Conservation (phyloP, 257 asterid genomes). For the Rehmannia glutinosa region DNA sequence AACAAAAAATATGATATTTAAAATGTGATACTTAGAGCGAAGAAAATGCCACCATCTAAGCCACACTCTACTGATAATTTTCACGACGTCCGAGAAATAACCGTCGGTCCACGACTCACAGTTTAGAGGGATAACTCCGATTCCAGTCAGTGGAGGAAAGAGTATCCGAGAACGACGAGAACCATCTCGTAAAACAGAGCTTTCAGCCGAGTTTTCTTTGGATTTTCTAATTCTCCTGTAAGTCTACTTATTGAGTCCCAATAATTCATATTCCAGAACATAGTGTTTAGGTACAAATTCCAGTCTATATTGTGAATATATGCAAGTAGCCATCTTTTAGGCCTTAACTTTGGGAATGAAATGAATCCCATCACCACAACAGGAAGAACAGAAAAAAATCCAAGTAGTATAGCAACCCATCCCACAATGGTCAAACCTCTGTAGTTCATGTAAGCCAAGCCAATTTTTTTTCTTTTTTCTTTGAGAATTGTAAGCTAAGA, state of each 20-base stretch:
- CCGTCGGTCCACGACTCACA: slow-evolving; percentile 57
- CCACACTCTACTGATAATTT: slow-evolving; percentile 59
- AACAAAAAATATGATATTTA: too few relatives aligned
- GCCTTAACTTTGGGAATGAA: slow-evolving; percentile 48
- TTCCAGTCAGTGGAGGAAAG: slow-evolving; percentile 55
- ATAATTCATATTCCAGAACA: slow-evolving; percentile 72
- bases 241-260: slow-evolving; percentile 73
- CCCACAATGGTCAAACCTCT: slow-evolving; percentile 69
- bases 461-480: too few relatives aligned
- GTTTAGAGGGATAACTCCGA: slow-evolving; percentile 51
- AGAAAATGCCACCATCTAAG: slow-evolving; percentile 50
- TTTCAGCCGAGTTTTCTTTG: slow-evolving; percentile 52
- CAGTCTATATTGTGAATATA: slow-evolving; percentile 50
- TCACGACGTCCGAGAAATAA: slow-evolving; percentile 53
- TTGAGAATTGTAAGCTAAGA: too few relatives aligned
- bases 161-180: slow-evolving; percentile 51
- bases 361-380: slow-evolving; percentile 62
- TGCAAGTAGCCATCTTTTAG: slow-evolving; percentile 54
- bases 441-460: slow-evolving; percentile 52
- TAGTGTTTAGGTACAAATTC: slow-evolving; percentile 59
- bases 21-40: too few relatives aligned
- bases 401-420: slow-evolving; percentile 56
- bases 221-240: slow-evolving; percentile 60
- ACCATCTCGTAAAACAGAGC: slow-evolving; percentile 54
- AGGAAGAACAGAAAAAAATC: slow-evolving; percentile 59